Percentiles rank a stretch among this genome's conserved stretches.
Conservation (phyloP, 352 stramenopile species). For the Phytophthora sojae region DNA sequence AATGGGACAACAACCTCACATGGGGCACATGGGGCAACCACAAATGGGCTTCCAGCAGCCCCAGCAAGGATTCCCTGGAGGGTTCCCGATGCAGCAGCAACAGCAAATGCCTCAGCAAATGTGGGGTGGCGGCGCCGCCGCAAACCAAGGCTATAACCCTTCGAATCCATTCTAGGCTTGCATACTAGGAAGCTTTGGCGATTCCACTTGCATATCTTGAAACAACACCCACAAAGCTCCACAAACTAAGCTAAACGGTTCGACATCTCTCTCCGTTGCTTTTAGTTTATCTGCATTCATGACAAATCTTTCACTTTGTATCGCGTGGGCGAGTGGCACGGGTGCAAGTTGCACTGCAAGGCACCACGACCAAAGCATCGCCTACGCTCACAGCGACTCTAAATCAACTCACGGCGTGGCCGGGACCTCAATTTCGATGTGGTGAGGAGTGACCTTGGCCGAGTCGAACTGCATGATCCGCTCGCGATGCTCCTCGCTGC, state of each 20-base stretch:
- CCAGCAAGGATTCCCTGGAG: constrained; percentile 32
- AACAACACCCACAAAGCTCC: constrained; percentile 12
- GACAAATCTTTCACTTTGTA: background rate
- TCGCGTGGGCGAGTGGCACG: no score
- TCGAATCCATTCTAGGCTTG: constrained; percentile 34
- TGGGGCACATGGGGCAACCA: constrained; percentile 28
- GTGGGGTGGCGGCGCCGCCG: constrained; percentile 32
- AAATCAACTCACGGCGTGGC: constrained; percentile 46
- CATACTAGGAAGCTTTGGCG: background rate
- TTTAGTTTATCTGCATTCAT: constrained; percentile 25
- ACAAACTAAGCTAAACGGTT: constrained; percentile 12
- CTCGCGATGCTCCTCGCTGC: constrained; percentile 47
- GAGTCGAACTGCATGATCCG: constrained; percentile 44
- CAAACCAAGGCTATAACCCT: constrained; percentile 40
- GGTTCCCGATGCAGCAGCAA: constrained; percentile 37
- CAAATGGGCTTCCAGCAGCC: constrained; percentile 29
- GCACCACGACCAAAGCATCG: background rate
- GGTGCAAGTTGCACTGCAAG: background rate
- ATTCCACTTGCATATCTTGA: constrained; percentile 17
- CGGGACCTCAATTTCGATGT: constrained; percentile 73
- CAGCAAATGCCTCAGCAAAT: constrained; percentile 52
- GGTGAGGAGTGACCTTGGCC: constrained; percentile 46
- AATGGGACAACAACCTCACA: constrained; percentile 24
- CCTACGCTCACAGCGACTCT: constrained; percentile 3
- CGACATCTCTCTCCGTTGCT: background rate